Conservation (phyloP, 2,329 filamentous ascomycete species). For the Trichothecium roseum region DNA sequence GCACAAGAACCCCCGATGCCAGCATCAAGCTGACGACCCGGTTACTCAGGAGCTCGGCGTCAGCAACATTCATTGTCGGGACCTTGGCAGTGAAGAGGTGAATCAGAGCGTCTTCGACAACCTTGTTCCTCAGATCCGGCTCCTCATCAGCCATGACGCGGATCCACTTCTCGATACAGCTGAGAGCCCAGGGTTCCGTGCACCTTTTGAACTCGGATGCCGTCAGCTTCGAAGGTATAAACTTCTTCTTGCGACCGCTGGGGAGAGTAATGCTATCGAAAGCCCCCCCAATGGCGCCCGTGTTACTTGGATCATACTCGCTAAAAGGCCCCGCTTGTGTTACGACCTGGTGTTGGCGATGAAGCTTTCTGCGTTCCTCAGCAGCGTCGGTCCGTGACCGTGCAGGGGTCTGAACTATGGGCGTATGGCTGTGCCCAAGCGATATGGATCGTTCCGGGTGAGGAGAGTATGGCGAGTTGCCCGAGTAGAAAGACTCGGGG, state of each 20-base stretch:
- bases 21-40: constrained; percentile 75
- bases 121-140: constrained; percentile 72
- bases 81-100: constrained; percentile 90
- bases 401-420: constrained; percentile 69
- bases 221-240: constrained; percentile 75
- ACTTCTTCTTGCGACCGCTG: constrained; percentile 67
- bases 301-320: constrained; percentile 45
- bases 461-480: constrained; percentile 21
- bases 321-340: constrained; percentile 33
- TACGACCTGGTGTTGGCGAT: constrained; percentile 39
- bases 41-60: constrained; percentile 78
- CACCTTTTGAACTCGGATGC: constrained; percentile 76
- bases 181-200: constrained; percentile 84
- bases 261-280: constrained; percentile 82
- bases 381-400: constrained; percentile 93
- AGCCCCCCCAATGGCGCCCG: constrained; percentile 39
- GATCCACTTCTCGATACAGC: constrained; percentile 78
- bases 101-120: constrained; percentile 78
- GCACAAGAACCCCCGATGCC: constrained; percentile 62
- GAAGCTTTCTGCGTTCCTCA: constrained; percentile 48
- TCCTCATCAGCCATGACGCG: constrained; percentile 85
- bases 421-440: constrained; percentile 69
- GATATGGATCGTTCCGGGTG: constrained; percentile 67
- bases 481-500: constrained; percentile 41
- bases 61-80: constrained; percentile 95